Evolutionary conservation across 2,329 filamentous ascomycete genomes (phyloP), one percentile per base, ranked within the genome.

Genomic region (Fusarium sp.): DNA sequence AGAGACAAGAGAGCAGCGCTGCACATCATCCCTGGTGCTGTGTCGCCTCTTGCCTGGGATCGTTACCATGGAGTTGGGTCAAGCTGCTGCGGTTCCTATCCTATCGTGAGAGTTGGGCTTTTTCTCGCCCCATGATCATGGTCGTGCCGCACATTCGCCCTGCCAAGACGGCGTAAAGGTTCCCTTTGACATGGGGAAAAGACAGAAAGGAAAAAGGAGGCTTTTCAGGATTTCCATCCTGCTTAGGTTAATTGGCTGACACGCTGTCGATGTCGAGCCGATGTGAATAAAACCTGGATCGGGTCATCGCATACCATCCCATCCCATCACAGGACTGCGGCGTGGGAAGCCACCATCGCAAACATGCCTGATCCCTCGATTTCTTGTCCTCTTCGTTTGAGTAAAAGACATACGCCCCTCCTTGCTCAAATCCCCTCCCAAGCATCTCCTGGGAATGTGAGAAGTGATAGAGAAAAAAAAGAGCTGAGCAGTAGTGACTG

Each of bases 281-380:
- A 57, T 67, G 55, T 58, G 36, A 61, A 64, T 58, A 61, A 62
- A 66, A 24, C 56, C 58, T 53, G 64, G 67, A 76, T 77, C 75
- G 71, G 66, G 56, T 22, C 55, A 65, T 40, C 58, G 44, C 66
- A 42, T 69, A 62, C 16, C 62, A 62, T 55, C 40, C 16, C 62
- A 62, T 55, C 40, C 14, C 40, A 35, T 51, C 42, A 66, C 60
- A 62, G 55, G 66, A 20, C 20, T 14, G 42, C 24, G 62, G 62
- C 60, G 64, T 51, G 64, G 64, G 58, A 69, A 67, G 62, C 66
- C 72, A 77, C 67, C 64, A 74, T 73, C 67, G 64, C 51, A 62
- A 46, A 46, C 38, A 70, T 66, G 44, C 44, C 67, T 65, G 38
- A 66, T 56, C 62, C 53, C 33, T 40, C 61, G 38, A 22, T 49